Evolutionary conservation across 148 eudicot species (phyloP).

Genomic region (Arctostaphylos glauca): DNA sequence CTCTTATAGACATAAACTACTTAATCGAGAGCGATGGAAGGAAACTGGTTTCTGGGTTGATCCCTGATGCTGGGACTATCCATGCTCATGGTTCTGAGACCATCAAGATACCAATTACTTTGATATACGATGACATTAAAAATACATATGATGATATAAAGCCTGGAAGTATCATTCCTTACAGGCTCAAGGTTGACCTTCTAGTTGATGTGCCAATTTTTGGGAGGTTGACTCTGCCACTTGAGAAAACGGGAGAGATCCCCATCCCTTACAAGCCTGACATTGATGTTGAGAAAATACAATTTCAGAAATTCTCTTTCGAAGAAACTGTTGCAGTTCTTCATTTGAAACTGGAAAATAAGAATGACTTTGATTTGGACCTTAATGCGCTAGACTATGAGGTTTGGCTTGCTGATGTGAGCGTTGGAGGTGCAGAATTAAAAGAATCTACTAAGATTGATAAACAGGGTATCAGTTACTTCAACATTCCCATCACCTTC

Average conservation of each 20-base stretch:
- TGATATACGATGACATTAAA: conserved; percentile 85
- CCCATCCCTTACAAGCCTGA: conserved; percentile 96
- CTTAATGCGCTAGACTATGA: conserved; percentile 79
- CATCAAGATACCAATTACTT: conserved; percentile 67
- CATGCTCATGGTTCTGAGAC: conserved; percentile 96
- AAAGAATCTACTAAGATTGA: conserved; percentile 54
- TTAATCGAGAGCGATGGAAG: conserved; percentile 86
- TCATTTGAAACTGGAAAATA: conserved; percentile 81
- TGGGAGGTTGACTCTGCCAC: conserved; percentile 86
- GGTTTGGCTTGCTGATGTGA: conserved; percentile 74
- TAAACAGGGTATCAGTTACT: conserved; percentile 49
- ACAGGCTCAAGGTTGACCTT: conserved; percentile 77
- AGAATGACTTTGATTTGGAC: conserved; percentile 88
- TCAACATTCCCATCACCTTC: conserved; percentile 77
- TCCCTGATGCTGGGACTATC: conserved; percentile 94
- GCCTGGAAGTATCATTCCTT: conserved; percentile 93
- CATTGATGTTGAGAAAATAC: conserved; percentile 80
- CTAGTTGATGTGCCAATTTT: conserved; percentile 82
- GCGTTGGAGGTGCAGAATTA: conserved; percentile 79
- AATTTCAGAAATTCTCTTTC: conserved; percentile 76
- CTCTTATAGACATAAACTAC: conserved; percentile 90
- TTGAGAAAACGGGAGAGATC: conserved; percentile 88
- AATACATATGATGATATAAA: conserved; percentile 63
- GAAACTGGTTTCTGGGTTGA: conserved; percentile 83
- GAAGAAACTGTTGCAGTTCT: conserved; percentile 84